These are phyloP conservation scores for Leucogyrophana mollusca DNA, from an alignment of 768 basidiomycete species.

Conservation along the genomic window DNA sequence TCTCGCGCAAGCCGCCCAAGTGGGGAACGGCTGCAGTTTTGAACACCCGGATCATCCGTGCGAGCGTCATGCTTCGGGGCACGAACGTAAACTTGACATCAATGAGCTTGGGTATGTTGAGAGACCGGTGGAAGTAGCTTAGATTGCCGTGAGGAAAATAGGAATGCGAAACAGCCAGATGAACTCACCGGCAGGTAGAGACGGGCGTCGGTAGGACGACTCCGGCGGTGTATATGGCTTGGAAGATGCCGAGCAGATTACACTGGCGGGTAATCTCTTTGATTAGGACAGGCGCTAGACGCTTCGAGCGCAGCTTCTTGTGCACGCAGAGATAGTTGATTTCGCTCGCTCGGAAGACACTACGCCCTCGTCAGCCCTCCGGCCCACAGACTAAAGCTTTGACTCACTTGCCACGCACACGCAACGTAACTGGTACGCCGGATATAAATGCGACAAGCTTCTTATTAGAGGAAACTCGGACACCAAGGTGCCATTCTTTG, in stretches of 20 bases:
- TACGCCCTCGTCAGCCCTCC: slow-evolving; percentile 28
- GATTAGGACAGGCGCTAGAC: slow-evolving; percentile 92
- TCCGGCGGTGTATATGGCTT: slow-evolving; percentile 96
- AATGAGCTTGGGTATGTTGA: slow-evolving; percentile 91
- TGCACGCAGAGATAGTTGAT: slow-evolving; percentile 98
- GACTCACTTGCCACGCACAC: slow-evolving; percentile 81
- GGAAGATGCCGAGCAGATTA: slow-evolving; percentile 87
- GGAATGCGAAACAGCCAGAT: slow-evolving; percentile 5
- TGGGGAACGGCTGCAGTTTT: slow-evolving; percentile 55
- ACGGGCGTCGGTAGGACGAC: slow-evolving; percentile 93
- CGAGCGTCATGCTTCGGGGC: slow-evolving; percentile 83
- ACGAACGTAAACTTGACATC: slow-evolving; percentile 88
- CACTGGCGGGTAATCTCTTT: slow-evolving; percentile 96
- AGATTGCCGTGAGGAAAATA: too few relatives aligned
- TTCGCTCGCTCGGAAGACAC: slow-evolving; percentile 73
- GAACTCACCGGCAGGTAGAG: slow-evolving; percentile 70
- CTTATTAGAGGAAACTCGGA: slow-evolving; percentile 85
- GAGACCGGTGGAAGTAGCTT: slow-evolving; percentile 88
- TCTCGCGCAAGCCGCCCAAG: slow-evolving; percentile 77
- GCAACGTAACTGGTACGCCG: slow-evolving; percentile 82
- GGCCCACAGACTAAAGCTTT: background rate
- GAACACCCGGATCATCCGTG: slow-evolving; percentile 81
- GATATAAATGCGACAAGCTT: slow-evolving; percentile 97
- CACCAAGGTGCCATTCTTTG: slow-evolving; percentile 95
- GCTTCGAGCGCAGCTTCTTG: slow-evolving; percentile 95